phyloP scores from a whole-genome alignment of 257 asterid species.

The Lantana camara region DNA sequence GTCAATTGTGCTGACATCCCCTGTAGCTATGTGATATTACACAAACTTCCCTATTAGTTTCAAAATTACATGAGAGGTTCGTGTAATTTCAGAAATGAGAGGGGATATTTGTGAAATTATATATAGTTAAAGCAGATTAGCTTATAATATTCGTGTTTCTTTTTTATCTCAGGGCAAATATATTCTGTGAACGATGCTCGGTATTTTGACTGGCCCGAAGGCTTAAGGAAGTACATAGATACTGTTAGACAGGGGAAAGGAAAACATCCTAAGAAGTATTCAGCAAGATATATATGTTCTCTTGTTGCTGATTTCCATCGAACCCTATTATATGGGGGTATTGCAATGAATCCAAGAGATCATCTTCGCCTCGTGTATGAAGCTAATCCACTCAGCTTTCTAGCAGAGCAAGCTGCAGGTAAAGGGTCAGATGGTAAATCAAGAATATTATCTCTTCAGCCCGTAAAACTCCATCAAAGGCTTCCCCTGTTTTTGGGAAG shows the following conservation, averaged over 20 bases:
- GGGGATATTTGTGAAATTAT: too few relatives aligned
- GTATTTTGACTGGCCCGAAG: slow-evolving; percentile 95
- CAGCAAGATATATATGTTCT: slow-evolving; percentile 95
- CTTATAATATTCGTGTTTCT: background rate
- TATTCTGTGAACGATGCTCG: slow-evolving; percentile 97
- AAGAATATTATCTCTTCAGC: slow-evolving; percentile 81
- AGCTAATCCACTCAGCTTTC: slow-evolving; percentile 88
- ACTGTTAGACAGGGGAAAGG: slow-evolving; percentile 91
- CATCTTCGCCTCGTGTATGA: slow-evolving; percentile 98
- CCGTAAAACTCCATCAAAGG: slow-evolving; percentile 82
- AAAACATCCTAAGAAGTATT: slow-evolving; percentile 75
- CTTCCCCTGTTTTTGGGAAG: slow-evolving; percentile 89
- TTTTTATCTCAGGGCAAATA: slow-evolving; percentile 72
- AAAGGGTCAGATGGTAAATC: slow-evolving; percentile 80
- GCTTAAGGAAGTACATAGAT: slow-evolving; percentile 79
- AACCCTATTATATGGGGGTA: slow-evolving; percentile 86
- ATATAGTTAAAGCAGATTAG: background rate
- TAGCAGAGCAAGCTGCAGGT: slow-evolving; percentile 93
- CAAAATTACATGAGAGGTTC: too few relatives aligned
- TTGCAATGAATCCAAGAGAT: slow-evolving; percentile 92
- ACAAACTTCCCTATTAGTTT: too few relatives aligned
- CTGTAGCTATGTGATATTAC: too few relatives aligned
- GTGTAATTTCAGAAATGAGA: too few relatives aligned
- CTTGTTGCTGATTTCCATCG: slow-evolving; percentile 98
- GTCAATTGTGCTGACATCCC: too few relatives aligned